phyloP scores from a whole-genome alignment of 768 basidiomycete species.

The Leccinum variicolor region DNA sequence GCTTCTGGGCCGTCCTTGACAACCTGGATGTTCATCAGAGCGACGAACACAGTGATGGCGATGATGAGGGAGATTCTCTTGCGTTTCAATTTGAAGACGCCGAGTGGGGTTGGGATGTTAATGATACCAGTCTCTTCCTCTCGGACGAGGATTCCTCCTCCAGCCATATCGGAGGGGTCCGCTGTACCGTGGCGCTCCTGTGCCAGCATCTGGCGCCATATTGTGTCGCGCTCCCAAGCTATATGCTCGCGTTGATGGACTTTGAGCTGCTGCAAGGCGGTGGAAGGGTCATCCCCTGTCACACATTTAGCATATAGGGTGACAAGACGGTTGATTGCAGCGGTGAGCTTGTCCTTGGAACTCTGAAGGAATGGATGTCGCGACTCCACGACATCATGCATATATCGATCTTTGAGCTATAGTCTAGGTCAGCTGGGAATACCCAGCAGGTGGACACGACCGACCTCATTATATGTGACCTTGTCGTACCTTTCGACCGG shows the following conservation, averaged over 20 bases:
- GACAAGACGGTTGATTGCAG: constrained; percentile 55
- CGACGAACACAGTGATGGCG: constrained; percentile 52
- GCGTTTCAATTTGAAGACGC: constrained; percentile 60
- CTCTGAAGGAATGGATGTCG: constrained; percentile 59
- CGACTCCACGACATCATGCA: too few species aligned
- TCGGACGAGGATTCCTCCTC: constrained; percentile 43
- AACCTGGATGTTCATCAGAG: constrained; percentile 55
- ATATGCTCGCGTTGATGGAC: constrained; percentile 92
- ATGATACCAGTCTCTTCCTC: constrained; percentile 36
- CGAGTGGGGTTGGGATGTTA: constrained; percentile 60
- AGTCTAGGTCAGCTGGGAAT: background rate
- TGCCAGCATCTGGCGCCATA: constrained; percentile 95
- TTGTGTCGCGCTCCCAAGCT: constrained; percentile 96
- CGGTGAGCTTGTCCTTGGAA: constrained; percentile 61
- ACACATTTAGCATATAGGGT: constrained; percentile 85
- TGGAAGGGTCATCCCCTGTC: constrained; percentile 60
- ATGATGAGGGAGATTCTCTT: constrained; percentile 56
- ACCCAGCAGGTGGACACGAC: constrained; percentile 1
- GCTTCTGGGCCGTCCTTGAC: constrained; percentile 62
- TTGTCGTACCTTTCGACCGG: constrained; percentile 79
- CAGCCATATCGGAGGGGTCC: constrained; percentile 32
- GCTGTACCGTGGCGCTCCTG: constrained; percentile 62
- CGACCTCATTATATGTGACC: constrained; percentile 64
- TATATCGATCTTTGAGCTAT: constrained; percentile 44
- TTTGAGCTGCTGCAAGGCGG: constrained; percentile 81